Evolutionary conservation across 2,329 filamentous ascomycete species (phyloP).

Genomic region (Penicillium digitatum): DNA sequence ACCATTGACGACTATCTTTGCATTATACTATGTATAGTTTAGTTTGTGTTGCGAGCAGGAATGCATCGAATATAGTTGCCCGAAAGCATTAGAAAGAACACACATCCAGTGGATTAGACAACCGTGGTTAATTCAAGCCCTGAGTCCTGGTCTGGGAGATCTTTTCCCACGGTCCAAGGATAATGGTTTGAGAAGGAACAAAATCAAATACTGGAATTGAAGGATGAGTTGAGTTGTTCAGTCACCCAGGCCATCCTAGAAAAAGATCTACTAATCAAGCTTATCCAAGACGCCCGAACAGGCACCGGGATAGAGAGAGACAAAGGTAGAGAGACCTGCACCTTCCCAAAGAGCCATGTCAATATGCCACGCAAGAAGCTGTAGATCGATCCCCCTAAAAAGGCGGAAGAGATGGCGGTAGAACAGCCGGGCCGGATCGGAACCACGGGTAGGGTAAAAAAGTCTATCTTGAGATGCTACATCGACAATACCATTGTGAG

Average conservation of each 20-base stretch:
- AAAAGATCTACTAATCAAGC: neutral
- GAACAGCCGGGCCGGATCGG: neutral
- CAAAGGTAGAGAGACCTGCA: neutral
- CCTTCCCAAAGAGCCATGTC: neutral
- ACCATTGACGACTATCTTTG: no score
- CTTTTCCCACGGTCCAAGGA: neutral
- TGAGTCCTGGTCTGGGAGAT: neutral
- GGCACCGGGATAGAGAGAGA: neutral
- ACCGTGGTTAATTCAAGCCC: neutral
- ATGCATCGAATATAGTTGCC: no score
- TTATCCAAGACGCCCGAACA: neutral
- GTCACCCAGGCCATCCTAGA: no score
- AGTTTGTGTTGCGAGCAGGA: neutral
- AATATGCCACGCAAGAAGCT: no score
- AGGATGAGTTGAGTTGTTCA: neutral
- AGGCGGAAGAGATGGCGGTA: neutral
- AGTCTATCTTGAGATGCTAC: neutral
- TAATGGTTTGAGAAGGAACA: neutral
- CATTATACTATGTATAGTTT: neutral
- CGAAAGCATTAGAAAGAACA: neutral
- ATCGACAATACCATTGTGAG: neutral
- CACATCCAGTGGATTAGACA: neutral
- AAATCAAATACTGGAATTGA: neutral
- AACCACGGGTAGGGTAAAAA: conserved; percentile 2
- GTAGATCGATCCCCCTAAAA: no score